phyloP scores from a whole-genome alignment of 78 protist genomes.

The slime mould (Dictyostelium discoideum) region dicty_2.7 NC_007091.3:569001-569500 shows the following conservation, averaged over 20 bases:
- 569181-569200: neutral
- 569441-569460: no score
- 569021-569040: no score
- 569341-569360: neutral
- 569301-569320: neutral
- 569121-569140: no score
- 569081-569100: neutral
- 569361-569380: neutral
- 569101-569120: neutral
- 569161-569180: neutral
- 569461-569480: no score
- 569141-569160: neutral
- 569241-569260: neutral
- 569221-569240: neutral
- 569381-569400: neutral
- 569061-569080: neutral
- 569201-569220: neutral
- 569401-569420: neutral
- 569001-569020: neutral
- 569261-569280: no score
- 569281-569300: neutral
- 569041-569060: no score
- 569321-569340: no score
- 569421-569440: conserved; percentile 24
- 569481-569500: neutral